Evolutionary conservation across 2,329 filamentous ascomycete species (phyloP).

Genomic region (Aureobasidium sp.): DNA sequence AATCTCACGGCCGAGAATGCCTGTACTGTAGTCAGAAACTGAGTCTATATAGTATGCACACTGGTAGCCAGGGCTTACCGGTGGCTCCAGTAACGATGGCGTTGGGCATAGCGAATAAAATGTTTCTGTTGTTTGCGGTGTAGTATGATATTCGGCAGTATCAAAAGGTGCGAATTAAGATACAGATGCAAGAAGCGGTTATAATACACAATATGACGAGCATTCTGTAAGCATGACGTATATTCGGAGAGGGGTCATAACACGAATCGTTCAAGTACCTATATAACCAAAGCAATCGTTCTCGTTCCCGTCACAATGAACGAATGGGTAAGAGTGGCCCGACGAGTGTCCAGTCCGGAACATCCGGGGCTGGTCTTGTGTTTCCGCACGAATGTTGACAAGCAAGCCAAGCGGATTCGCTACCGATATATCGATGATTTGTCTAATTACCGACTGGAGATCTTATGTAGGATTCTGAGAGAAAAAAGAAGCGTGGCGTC

Average conservation of each 20-base stretch:
- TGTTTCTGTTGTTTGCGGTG: not conserved
- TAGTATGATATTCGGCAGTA: not conserved
- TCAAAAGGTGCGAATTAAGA: no score
- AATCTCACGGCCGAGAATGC: slow-evolving; percentile 34
- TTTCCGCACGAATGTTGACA: no score
- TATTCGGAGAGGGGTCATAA: not conserved
- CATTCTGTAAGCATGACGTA: slow-evolving; percentile 7
- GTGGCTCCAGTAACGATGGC: slow-evolving; percentile 27
- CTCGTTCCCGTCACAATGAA: no score
- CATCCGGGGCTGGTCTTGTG: no score
- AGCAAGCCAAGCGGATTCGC: no score
- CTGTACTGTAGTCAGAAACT: slow-evolving; percentile 15
- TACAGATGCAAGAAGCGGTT: no score
- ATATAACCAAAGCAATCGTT: not conserved
- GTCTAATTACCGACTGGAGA: no score
- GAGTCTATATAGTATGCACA: not conserved
- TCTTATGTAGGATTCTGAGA: no score
- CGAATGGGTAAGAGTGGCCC: no score
- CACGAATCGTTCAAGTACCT: not conserved
- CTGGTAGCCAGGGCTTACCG: slow-evolving; percentile 13
- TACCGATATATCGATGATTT: no score
- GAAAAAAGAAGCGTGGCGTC: no score
- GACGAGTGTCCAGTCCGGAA: no score
- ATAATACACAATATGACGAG: not conserved
- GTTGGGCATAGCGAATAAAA: slow-evolving; percentile 17